Base-by-base conservation (phyloP, 176 grass and related monocot species). In the Saccharum officinarum region DNA sequence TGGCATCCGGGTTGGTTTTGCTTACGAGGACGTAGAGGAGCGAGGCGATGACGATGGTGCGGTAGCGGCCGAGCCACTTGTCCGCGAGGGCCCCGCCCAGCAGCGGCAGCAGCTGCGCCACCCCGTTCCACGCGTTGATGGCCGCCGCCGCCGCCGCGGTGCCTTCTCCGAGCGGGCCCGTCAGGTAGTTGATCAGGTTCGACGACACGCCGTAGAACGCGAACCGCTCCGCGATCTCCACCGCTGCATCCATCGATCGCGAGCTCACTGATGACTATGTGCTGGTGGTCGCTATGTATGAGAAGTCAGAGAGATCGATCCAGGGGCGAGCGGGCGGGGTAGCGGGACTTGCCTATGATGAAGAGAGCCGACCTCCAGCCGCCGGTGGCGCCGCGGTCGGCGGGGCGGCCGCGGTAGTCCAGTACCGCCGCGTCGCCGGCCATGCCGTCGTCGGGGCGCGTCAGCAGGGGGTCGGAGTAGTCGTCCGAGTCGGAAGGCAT, bases 111-210 rank as follows among this genome's bases (percentile, higher is more conserved):
- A 88, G 69, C 64, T 76, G 85, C 69, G 89, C 80, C 65, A 79
- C 81, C 57, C 91, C 91, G 77, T 71, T 87, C 88, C 88, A 93
- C 13, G 55, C 81, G 85, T 93, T 90, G 84, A 93, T 81, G 50
- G 28, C 84, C 13, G 87, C 40, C 30, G 91, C 87, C 6, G 91
- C 91, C 77, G 69, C 67, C 18, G 91, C 91, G n/a, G 47, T 90
- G 46, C 71, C 60, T 40, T 87, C 81, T 1, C 81, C 80, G 28
- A 93, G 87, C 66, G 91, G 88, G 6, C 91, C 91, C 28, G 91
- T 93, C 76, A 93, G 85, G 81, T 90, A 93, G 88, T 31, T 90
- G 77, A 93, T 88, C 59, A 93, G 82, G 77, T 93, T 93, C 77
- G 46, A 7, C 69, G 88, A 78, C 30, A 93, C 76, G 0, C 91